Base-by-base conservation (phyloP, 352 stramenopile genomes). In the Globisporangium cystogenes region DNA sequence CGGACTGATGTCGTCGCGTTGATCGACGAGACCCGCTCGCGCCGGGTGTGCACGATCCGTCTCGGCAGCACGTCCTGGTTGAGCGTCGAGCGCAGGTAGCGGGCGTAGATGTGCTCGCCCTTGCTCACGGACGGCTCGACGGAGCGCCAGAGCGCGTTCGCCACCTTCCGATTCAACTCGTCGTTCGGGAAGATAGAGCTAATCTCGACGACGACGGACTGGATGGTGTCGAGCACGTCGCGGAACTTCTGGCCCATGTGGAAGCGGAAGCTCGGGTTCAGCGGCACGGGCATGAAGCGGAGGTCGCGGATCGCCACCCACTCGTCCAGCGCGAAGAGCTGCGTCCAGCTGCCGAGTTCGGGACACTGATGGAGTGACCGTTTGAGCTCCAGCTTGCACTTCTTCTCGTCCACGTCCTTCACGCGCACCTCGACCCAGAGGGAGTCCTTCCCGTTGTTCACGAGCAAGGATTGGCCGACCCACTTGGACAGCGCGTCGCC, bases 121-220 rank as follows among this genome's bases (percentile, higher is more conserved):
- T 67, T 77, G 59, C 66, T 76, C 35, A 89, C 64, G 0, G 65
- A 70, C 7, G 62, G 15, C 39, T 91, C 80, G 4, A 89, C 44
- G 8, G 70, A 66, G 47, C 70, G 66, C 76, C 76, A 88, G 1
- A 88, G 41, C n/a, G 79, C 67, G 53, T 51, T 79, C 12, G 57
- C 63, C 4, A 87, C 75, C 36, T 79, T 79, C 14, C 68, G 59
- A 37, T 82, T 72, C 3, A 88, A 53, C 26, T 86, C 66, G 39
- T 78, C 72, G 55, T 87, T 87, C 0, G 79, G 75, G 15, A 88
- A 86, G 20, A 90, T 82, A 7, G 76, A 90, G 47, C 76, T 87
- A 54, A 90, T 72, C 53, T 88, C 79, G 16, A 78, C 66, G 2
- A 88, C 69, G n/a, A 87, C 67, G 29, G 62, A 55, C 18, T 86